These are phyloP conservation scores for Ogataea corticis DNA, from an alignment of 805 yeast genomes.

Conservation along the genomic window DNA sequence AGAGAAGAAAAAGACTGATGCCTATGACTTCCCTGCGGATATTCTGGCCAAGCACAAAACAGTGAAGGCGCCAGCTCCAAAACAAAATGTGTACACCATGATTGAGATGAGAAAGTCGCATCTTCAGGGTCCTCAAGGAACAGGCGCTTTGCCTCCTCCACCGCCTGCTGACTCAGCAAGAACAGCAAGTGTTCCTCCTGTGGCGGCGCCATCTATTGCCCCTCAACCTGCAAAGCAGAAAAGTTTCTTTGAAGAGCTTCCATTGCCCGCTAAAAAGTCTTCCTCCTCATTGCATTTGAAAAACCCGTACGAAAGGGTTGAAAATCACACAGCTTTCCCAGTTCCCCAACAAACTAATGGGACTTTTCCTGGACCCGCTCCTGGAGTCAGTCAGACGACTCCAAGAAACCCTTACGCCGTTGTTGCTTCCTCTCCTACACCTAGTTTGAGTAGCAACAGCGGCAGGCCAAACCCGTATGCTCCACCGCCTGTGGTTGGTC, in stretches of 20 bases:
- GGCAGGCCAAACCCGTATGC: constrained; percentile 16
- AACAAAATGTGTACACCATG: constrained; percentile 30
- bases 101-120: constrained; percentile 23
- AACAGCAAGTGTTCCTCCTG: not conserved
- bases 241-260: constrained; percentile 62
- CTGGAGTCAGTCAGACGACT: not conserved
- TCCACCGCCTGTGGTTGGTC: constrained; percentile 8
- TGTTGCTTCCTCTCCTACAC: constrained; percentile 6
- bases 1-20: constrained; percentile 67
- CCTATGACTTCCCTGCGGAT: constrained; percentile 71
- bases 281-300: constrained; percentile 20
- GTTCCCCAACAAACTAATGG: constrained; percentile 4
- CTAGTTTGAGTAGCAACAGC: constrained; percentile 1
- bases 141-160: constrained; percentile 1
- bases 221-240: constrained; percentile 30
- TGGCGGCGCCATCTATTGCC: constrained; percentile 11
- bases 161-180: constrained; percentile 4
- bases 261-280: constrained; percentile 30
- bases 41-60: constrained; percentile 43
- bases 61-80: constrained; percentile 40
- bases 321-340: constrained; percentile 1
- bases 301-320: constrained; percentile 27
- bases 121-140: constrained; percentile 3
- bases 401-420: constrained; percentile 6
- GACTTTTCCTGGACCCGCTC: not conserved